A percentile compares a stretch with the other conserved stretches of the same genome.
phyloP scores from a whole-genome alignment of 2,329 filamentous ascomycete genomes.

The Pseudogymnoascus sp. region DNA sequence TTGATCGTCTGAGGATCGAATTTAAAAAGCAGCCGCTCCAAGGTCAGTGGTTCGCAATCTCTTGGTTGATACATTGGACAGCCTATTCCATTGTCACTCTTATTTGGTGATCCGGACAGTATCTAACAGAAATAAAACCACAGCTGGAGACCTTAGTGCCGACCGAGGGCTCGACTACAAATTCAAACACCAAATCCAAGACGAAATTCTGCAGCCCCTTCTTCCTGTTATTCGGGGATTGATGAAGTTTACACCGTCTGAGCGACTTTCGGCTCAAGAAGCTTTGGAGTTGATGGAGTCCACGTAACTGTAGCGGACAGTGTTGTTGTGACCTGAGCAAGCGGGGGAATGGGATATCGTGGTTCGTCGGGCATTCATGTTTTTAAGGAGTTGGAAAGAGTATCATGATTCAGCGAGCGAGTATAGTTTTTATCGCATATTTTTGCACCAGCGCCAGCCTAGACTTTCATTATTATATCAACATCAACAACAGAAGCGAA shows the following conservation, averaged over 20 bases:
- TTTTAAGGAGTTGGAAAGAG: no score
- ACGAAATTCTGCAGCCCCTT: not conserved
- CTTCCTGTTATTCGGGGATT: slow-evolving; percentile 7
- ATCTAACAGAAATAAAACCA: not conserved
- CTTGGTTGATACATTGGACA: not conserved
- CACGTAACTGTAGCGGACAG: not conserved
- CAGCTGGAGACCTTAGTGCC: not conserved
- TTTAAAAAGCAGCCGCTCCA: not conserved
- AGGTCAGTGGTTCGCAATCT: not conserved
- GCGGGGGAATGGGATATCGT: not conserved
- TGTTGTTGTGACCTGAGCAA: not conserved
- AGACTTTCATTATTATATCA: not conserved
- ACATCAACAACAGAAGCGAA: not conserved
- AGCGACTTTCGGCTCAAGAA: slow-evolving; percentile 4
- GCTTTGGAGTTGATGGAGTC: not conserved
- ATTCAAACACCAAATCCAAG: slow-evolving; percentile 6
- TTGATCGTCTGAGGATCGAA: not conserved
- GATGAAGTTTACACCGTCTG: not conserved
- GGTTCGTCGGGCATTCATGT: no score
- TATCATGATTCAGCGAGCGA: not conserved
- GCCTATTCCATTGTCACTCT: not conserved
- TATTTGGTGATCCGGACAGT: not conserved
- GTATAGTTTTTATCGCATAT: not conserved
- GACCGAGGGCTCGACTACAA: slow-evolving; percentile 1
- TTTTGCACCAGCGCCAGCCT: not conserved